phyloP scores from a whole-genome alignment of 805 yeast genomes.

The Pichia phayaonensis region DNA sequence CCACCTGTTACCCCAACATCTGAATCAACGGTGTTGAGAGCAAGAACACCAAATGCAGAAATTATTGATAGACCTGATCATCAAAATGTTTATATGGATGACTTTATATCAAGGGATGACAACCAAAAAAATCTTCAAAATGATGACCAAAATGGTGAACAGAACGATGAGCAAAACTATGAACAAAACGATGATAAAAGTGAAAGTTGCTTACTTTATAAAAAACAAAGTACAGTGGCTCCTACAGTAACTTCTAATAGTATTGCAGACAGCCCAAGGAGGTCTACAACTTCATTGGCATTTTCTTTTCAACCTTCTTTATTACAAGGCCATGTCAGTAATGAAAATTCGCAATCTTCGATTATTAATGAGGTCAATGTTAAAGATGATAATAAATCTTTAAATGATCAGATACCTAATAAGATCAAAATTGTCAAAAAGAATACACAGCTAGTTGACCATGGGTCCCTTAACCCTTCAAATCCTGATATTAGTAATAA shows the following conservation, averaged over 20 bases:
- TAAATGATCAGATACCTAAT: constrained; percentile 1
- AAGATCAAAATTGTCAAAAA: constrained; percentile 15
- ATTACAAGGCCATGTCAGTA: constrained; percentile 3
- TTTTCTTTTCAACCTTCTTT: constrained; percentile 9
- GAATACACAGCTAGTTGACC: neutral
- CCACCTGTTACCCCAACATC: constrained; percentile 4
- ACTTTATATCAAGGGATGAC: neutral
- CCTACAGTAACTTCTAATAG: neutral
- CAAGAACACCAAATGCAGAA: neutral
- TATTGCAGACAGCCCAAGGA: neutral
- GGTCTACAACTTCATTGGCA: constrained; percentile 1
- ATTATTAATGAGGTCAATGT: neutral
- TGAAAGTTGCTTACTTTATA: neutral
- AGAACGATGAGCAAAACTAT: neutral
- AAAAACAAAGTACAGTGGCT: neutral
- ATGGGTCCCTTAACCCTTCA: neutral
- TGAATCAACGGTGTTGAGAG: neutral
- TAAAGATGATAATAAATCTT: neutral
- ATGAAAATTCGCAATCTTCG: neutral
- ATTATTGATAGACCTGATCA: neutral
- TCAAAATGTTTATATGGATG: neutral
- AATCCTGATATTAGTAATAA: constrained; percentile 2
- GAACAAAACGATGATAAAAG: neutral
- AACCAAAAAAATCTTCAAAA: neutral
- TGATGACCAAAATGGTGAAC: neutral